Evolutionary conservation across 2,329 filamentous ascomycete genomes (phyloP).

Genomic region (Sporothrix schenckii): DNA sequence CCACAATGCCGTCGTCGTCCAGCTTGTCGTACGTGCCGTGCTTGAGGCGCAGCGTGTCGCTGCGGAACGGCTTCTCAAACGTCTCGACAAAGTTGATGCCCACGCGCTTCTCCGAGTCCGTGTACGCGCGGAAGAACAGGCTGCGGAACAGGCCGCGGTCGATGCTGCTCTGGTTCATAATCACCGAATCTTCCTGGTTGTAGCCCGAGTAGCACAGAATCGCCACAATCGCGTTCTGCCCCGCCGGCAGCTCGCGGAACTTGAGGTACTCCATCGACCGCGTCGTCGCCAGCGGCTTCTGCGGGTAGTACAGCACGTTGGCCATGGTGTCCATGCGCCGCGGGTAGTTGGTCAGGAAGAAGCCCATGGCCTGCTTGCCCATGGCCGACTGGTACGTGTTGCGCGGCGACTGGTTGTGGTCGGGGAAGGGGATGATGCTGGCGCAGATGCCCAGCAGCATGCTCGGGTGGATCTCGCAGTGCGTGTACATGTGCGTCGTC

Average conservation of each 20-base stretch:
- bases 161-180: slow-evolving; percentile 99
- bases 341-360: slow-evolving; percentile 96
- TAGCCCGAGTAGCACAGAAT: slow-evolving; percentile 98
- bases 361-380: slow-evolving; percentile 99
- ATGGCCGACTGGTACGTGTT: slow-evolving; percentile 99
- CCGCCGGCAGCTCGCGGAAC: slow-evolving; percentile 94
- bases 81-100: slow-evolving; percentile 90
- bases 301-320: slow-evolving; percentile 97
- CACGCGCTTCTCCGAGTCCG: slow-evolving; percentile 93
- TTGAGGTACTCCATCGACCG: slow-evolving; percentile 98
- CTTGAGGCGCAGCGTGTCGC: slow-evolving; percentile 88
- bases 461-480: slow-evolving; percentile 98
- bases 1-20: slow-evolving; percentile 92
- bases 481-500: slow-evolving; percentile 89
- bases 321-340: slow-evolving; percentile 99
- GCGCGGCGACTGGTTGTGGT: slow-evolving; percentile 98
- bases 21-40: slow-evolving; percentile 97
- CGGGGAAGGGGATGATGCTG: slow-evolving; percentile 98
- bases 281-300: slow-evolving; percentile 95
- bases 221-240: slow-evolving; percentile 97
- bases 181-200: slow-evolving; percentile 99
- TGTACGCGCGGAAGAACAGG: slow-evolving; percentile 97
- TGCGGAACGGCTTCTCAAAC: slow-evolving; percentile 92
- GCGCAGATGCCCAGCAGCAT: slow-evolving; percentile 99
- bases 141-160: slow-evolving; percentile 96